These are phyloP conservation scores for Neurospora sp. DNA, from an alignment of 2,329 filamentous ascomycete genomes.

Conservation along the genomic window DNA sequence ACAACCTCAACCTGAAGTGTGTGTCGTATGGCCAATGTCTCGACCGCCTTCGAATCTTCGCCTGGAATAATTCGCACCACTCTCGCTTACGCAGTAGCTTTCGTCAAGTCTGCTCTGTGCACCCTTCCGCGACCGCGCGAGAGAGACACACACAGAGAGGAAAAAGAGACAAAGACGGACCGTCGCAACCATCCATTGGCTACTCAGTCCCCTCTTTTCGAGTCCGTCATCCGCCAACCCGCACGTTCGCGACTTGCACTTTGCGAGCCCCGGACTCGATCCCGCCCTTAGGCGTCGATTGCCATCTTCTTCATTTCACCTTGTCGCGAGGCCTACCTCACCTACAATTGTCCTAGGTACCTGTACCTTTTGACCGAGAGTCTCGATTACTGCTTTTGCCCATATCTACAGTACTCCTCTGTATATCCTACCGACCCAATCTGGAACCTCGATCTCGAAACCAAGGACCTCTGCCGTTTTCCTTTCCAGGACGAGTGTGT, in stretches of 20 bases:
- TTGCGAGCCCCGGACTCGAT: neutral
- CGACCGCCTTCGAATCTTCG: neutral
- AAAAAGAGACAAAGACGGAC: neutral
- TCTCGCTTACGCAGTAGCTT: neutral
- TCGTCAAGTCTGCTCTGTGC: neutral
- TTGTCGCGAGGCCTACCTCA: neutral
- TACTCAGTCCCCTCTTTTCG: neutral
- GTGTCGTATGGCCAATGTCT: neutral
- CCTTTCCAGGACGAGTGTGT: neutral
- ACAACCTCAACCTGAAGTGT: neutral
- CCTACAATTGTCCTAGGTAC: neutral
- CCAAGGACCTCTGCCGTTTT: neutral
- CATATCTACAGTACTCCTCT: neutral
- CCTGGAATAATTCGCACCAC: neutral
- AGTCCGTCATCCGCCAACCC: neutral
- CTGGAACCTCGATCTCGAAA: neutral
- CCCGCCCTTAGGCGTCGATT: neutral
- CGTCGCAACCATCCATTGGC: neutral
- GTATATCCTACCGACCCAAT: neutral
- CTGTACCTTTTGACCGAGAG: neutral
- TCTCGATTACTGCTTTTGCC: neutral
- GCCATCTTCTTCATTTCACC: neutral
- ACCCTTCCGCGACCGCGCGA: neutral
- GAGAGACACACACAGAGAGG: neutral
- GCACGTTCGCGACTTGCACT: neutral